Conservation (phyloP, 148 eudicot genomes). For the Linanthus parryae region DNA sequence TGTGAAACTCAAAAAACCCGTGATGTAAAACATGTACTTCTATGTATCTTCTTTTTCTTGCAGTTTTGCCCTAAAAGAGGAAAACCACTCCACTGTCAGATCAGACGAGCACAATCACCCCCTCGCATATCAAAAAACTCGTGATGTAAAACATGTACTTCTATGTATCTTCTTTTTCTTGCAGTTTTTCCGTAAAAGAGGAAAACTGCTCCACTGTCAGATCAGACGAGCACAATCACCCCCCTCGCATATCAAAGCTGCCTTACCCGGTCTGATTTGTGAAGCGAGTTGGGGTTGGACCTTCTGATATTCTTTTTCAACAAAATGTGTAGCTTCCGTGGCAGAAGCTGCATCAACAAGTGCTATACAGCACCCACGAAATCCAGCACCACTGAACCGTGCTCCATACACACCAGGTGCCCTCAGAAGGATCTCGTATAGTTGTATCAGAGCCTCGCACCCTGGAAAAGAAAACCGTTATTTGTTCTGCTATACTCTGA, state of each 20-base stretch:
- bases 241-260: constrained; percentile 69
- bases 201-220: too few relatives aligned
- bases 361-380: constrained; percentile 93
- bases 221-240: constrained; percentile 75
- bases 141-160: too few relatives aligned
- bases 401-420: constrained; percentile 89
- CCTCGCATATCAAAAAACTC: too few relatives aligned
- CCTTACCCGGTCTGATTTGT: constrained; percentile 37
- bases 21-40: too few relatives aligned
- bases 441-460: constrained; percentile 81
- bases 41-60: too few relatives aligned
- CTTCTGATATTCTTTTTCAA: constrained; percentile 53
- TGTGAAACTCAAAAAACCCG: too few relatives aligned
- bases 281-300: constrained; percentile 62
- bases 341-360: constrained; percentile 65
- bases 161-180: too few relatives aligned
- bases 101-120: too few relatives aligned
- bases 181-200: too few relatives aligned
- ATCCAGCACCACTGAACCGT: constrained; percentile 97
- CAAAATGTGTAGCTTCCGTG: constrained; percentile 52
- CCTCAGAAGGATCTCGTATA: constrained; percentile 66
- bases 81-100: too few relatives aligned
- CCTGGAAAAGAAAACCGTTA: constrained; percentile 29
- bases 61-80: too few relatives aligned
- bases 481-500: not conserved